Base-by-base conservation (phyloP, 306 rosid species). In the Cicer chorassanicum region DNA sequence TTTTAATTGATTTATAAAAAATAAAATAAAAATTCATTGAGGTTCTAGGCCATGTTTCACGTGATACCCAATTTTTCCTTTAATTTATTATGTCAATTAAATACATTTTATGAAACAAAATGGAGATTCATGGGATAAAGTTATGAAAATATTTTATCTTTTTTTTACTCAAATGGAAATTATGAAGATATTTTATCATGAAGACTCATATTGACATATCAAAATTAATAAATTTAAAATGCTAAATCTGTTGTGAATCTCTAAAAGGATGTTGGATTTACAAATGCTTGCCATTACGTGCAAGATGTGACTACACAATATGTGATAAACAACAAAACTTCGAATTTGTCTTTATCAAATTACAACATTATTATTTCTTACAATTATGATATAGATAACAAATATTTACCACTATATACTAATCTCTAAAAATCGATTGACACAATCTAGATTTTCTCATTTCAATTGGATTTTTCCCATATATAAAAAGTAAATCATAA, bases 241-340 rank as follows among this genome's bases (percentile, higher is more conserved):
- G 48, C 1, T n/a, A 40, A 41, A 41, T 45, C 11, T 11, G 15
- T 16, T 53, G 18, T 61, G 75, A 56, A 59, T 21, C 72, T 75
- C 13, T 48, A 38, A 68, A 68, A 49, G 74, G 74, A 4, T 16
- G 6, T 45, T 69, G 50, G 54, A 34, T 75, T 57, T 54, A 8
- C 8, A 2, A 68, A 24, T 68, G 78, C 46, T 36, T 46, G 78
- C 73, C 81, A 70, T 68, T 21, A 51, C 44, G 7, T 60, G 36
- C 43, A 60, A 60, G 73, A 75, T 78, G 72, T 70, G 83, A 68
- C 81, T 15, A 51, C 76, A 56, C 59, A 79, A 70, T 65, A 2
- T 38, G 62, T 36, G 43, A 39, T 63, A 63, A 70, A 75, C 50
- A 9, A 29, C 36, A 3, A 0, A 5, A 29, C 36, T 29, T 29